Base-by-base conservation (phyloP, 305 asterid species). In the Petunia hybrid region DNA sequence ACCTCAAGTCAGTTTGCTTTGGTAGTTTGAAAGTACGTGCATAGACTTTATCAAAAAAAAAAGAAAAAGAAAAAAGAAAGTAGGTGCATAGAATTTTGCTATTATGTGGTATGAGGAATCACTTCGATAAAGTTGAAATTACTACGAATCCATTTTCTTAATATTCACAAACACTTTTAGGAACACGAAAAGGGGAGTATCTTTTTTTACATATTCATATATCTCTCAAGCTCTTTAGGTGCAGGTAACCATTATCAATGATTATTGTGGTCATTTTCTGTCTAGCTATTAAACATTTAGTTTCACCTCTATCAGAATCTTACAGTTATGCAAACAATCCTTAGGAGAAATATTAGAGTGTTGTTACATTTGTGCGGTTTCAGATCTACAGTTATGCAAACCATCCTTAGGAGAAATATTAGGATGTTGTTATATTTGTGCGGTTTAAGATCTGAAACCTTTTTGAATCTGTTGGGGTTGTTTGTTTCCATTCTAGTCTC, bases 251-350 rank as follows among this genome's bases (percentile, higher is more conserved):
- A 5, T 13, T 39, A 14, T 48, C 2, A 16, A 4, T 35, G 63
- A 73, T 73, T 53, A 22, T 73, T 73, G 9, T 73, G 35, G 62
- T 48, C 45, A 48, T 51, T 51, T 73, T 5, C 78, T 35, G 13
- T 13, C 78, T 73, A 36, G 78, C 63, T 73, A 6, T 59, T 51
- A 73, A 71, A 45, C 62, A 73, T 35, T 31, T 73, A 71, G 35
- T 12, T 51, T 51, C 78, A 45, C 45, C 8, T 73, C 57, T 73
- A 22, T 73, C 45, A 71, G 14, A 51, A 51, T 51, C 10, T 10
- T 48, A 13, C 78, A 35, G 63, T 35, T 73, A 41, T 35, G 61
- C 61, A 55, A 3, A 10, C 46, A 6, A 35, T 73, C 4, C 36
- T 48, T 53, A 73, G 62, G 13, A 51, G 62, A 38, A 73, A 73